Base-by-base conservation (phyloP, 306 rosid species). In the Hippophae gyantsensis region DNA sequence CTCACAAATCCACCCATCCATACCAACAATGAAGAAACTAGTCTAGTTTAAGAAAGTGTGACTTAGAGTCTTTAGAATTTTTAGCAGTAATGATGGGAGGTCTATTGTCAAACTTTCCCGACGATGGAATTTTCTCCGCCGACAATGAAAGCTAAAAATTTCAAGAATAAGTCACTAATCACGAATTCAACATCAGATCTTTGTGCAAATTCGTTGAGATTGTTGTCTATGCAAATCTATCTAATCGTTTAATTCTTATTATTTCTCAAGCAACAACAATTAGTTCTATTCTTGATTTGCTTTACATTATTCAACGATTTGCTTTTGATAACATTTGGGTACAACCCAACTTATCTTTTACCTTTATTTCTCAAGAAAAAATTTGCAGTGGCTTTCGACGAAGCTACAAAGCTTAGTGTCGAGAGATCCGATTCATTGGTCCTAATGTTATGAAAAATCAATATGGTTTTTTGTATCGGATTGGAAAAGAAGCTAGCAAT, bases 311-410 rank as follows among this genome's bases (percentile, higher is more conserved):
- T 49, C 92, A 86, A 13, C 72, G 95, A 6, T 89, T 89, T 48
- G 83, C 89, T 0, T 81, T 89, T 14, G 95, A 89, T 12, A 89
- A 83, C 53, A 80, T 85, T 5, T 77, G 94, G 94, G 2, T 81
- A 64, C 53, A 85, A 18, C 18, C 18, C 18, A 18, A 18, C 18
- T 18, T 18, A 18, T 18, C 18, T 18, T 0, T 18, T 18, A 13
- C 83, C 85, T 1, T 81, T 85, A 43, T 68, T 83, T 3, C 82
- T 76, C 0, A 26, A 71, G 13, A 57, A 83, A 6, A 43, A 72
- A 11, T 81, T 89, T 56, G 83, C 81, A 0, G 41, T 10, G 5
- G 92, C 97, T 6, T 83, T 81, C 38, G 85, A 89, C 7, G 84
- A 72, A 0, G 62, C 65, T 1, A 49, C 72, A 0, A 10, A 62